Evolutionary conservation across 192 early-diverging fungal species (phyloP), one percentile per base, ranked within the genome.

Genomic region (Dispira simplex): DNA sequence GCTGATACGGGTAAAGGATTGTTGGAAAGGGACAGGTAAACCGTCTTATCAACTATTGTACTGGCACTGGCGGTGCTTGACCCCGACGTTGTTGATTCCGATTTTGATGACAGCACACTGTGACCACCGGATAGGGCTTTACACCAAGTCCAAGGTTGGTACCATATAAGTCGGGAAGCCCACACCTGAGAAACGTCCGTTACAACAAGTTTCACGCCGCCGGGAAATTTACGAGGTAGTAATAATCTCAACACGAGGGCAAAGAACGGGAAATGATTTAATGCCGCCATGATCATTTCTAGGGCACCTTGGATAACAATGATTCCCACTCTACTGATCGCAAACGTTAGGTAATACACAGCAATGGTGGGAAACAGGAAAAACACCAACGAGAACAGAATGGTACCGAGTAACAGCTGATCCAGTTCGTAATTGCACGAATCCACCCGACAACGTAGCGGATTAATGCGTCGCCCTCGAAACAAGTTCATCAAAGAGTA

Each of bases 191-290:
- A 11, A 65, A 75, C 54, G 11, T 65, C 44, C 8, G 67, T 48
- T 10, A 62, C 18, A 18, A 20, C n/a, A n/a, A 62, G 8, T n/a
- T 60, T 28, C 1, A 81, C 62, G 28, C 77, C 82, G 80, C 90
- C 90, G 39, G 96, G 93, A 44, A 99, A 72, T 64, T 91, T 75
- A 44, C 75, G 82, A 10, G 92, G 89, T 67, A 97, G 91, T 63
- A 91, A 90, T 32, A 95, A 52, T 26, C 93, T 77, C 43, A 94
- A 66, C 79, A 93, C 82, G n/a, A 96, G 76, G 28, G 91, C 92
- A 78, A 97, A 96, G 12, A 96, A 72, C 14, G 96, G 96, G 67
- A 95, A 97, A 68, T 99, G 96, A 68, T 99, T 99, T 25, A 99
- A 72, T 51, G 93, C 80, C 0, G 89, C 92, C 18, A 99, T 72